These are phyloP conservation scores for Dryas octopetala DNA, from an alignment of 306 rosid species.

Conservation along the genomic window DNA sequence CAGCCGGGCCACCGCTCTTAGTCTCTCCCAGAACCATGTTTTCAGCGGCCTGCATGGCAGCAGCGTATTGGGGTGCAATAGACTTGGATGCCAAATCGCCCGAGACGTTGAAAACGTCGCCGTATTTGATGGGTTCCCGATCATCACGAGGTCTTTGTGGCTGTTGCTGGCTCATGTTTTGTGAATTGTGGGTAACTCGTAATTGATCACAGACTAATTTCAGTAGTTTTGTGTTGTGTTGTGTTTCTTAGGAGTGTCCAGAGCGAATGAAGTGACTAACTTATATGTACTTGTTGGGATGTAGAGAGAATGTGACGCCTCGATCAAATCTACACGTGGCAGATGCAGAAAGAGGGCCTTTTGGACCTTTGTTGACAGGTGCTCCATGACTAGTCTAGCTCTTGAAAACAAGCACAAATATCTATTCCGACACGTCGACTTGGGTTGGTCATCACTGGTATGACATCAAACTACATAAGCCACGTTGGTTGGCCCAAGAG, in stretches of 20 bases:
- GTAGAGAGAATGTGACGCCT: slow-evolving; percentile 7
- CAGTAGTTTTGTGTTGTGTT: background rate
- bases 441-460: too few species aligned
- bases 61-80: slow-evolving; percentile 48
- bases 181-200: background rate
- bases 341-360: background rate
- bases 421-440: too few species aligned
- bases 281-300: background rate
- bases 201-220: background rate
- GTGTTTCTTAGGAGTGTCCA: too few species aligned
- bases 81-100: slow-evolving; percentile 49
- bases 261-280: too few species aligned
- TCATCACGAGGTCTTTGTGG: slow-evolving; percentile 18
- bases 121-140: slow-evolving; percentile 50
- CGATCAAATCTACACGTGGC: background rate
- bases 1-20: slow-evolving; percentile 53
- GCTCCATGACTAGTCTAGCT: background rate
- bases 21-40: slow-evolving; percentile 48
- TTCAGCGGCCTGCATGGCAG: slow-evolving; percentile 63
- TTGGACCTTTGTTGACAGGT: slow-evolving; percentile 1
- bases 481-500: too few species aligned
- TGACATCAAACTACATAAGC: too few species aligned
- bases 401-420: too few species aligned
- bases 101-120: slow-evolving; percentile 60
- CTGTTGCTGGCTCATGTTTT: slow-evolving; percentile 40